A percentile compares a stretch with the other conserved stretches of the same genome.
These are phyloP conservation scores for Alternaria consortialis DNA, from an alignment of 2,329 filamentous ascomycete species.

Conservation along the genomic window DNA sequence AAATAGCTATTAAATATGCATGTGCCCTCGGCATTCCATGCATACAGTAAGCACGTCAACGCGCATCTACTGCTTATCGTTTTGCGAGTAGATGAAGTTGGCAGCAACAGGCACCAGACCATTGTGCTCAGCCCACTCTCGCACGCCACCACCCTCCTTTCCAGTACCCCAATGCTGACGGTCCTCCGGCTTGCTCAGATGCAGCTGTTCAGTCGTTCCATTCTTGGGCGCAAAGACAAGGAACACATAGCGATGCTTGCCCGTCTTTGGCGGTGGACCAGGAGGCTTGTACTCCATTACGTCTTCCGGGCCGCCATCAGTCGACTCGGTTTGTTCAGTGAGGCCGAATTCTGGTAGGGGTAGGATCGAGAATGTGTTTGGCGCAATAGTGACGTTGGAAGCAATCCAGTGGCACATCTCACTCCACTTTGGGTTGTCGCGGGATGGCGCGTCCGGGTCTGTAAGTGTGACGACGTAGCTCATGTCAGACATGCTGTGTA, in stretches of 20 bases:
- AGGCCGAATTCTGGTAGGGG: slow-evolving; percentile 37
- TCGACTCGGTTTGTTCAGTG: slow-evolving; percentile 11
- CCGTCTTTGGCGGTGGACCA: slow-evolving; percentile 63
- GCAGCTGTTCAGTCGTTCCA: slow-evolving; percentile 52
- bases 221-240: slow-evolving; percentile 59
- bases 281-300: slow-evolving; percentile 63
- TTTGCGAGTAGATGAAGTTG: slow-evolving; percentile 59
- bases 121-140: slow-evolving; percentile 61
- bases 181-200: slow-evolving; percentile 59
- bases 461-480: slow-evolving; percentile 63
- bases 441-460: slow-evolving; percentile 67
- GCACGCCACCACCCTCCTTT: slow-evolving; percentile 59
- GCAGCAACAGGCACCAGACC: slow-evolving; percentile 57
- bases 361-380: slow-evolving; percentile 32
- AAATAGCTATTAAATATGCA: neutral
- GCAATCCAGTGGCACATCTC: slow-evolving; percentile 68
- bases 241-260: slow-evolving; percentile 67
- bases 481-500: slow-evolving; percentile 33
- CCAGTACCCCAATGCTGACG: slow-evolving; percentile 66
- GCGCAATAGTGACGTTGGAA: slow-evolving; percentile 46
- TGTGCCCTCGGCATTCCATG: slow-evolving; percentile 8
- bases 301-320: slow-evolving; percentile 42
- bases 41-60: neutral
- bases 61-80: slow-evolving; percentile 56
- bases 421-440: slow-evolving; percentile 62